phyloP scores from a whole-genome alignment of 2,329 filamentous ascomycete species.

The Fusarium poae region DNA sequence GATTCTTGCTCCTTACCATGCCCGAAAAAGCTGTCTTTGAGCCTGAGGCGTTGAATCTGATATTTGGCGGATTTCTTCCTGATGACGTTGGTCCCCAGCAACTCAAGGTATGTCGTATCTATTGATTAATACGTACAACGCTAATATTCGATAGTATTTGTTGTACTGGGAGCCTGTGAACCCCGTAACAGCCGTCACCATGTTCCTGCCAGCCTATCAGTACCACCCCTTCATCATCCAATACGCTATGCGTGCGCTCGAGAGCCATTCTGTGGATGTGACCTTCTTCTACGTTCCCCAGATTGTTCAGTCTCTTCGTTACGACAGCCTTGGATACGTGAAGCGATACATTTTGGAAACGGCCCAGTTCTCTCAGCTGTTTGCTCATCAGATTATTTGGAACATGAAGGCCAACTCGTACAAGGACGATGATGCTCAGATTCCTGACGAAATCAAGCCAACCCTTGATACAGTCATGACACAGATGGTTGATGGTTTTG shows the following conservation, averaged over 20 bases:
- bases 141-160: constrained; percentile 72
- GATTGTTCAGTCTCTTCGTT: constrained; percentile 94
- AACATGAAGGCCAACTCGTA: constrained; percentile 99
- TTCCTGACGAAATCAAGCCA: constrained; percentile 93
- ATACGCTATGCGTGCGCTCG: constrained; percentile 94
- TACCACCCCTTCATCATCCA: constrained; percentile 95
- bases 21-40: constrained; percentile 86
- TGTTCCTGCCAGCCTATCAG: constrained; percentile 90
- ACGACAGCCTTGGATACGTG: constrained; percentile 93
- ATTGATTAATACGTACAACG: background rate
- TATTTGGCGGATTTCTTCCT: constrained; percentile 82
- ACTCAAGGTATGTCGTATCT: constrained; percentile 73
- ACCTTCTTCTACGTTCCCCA: constrained; percentile 99
- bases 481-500: constrained; percentile 86
- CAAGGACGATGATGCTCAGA: constrained; percentile 93
- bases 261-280: constrained; percentile 94
- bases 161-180: constrained; percentile 95
- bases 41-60: constrained; percentile 83
- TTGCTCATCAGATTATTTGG: constrained; percentile 99
- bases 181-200: constrained; percentile 91
- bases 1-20: constrained; percentile 83
- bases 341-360: constrained; percentile 97
- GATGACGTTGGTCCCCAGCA: constrained; percentile 82
- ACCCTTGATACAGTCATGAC: constrained; percentile 91
- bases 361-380: constrained; percentile 96